Evolutionary conservation across 2,329 filamentous ascomycete genomes (phyloP), one percentile per base, ranked within the genome.

Genomic region (Microascus cirrosus): DNA sequence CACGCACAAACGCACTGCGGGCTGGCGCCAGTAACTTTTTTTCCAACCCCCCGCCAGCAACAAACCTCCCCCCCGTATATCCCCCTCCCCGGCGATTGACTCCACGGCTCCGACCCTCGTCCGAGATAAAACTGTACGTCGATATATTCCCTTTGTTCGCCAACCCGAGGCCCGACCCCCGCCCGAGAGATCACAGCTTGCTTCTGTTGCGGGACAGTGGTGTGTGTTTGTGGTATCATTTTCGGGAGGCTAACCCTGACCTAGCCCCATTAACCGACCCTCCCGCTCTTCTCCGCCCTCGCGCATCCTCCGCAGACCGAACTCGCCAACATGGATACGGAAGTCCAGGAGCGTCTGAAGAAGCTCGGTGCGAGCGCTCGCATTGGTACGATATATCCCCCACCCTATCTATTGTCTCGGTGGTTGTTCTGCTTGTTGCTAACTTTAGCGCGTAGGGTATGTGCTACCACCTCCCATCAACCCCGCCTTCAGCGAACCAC

Each of bases 331-430:
- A 81, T 81, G 78, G 73, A 58, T 55, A 42, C 75, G 68, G 78
- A 81, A 68, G 68, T 81, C 65, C 78, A 81, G 73, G 78, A 81
- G 73, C 76, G 78, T 66, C 75, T 81, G 67, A 81, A 80, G 78
- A 81, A 81, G 78, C 77, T 81, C 63, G 77, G 77, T 71, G 73
- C 71, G 61, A 69, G 69, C 63, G 77, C 77, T 68, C 77, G 78
- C 73, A 89, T 86, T 76, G 87, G 87, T 89, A 83, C 68, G 86
- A 50, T 50, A 50, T 50, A 50, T 22, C n/a, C 20, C 20, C 45
- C 45, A n/a, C 4, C 4, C 11, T 3, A 2, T 8, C 52, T 8
- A 5, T 25, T 12, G 12, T 13, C 24, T 15, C 20, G 12, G 18
- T 25, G 7, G 7, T 53, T 3, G 5, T 7, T 50, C 20, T 20